Percentiles rank a stretch among this genome's conserved stretches.
Evolutionary conservation across 2,329 filamentous ascomycete genomes (phyloP).

Genomic region (Fusarium palustre): DNA sequence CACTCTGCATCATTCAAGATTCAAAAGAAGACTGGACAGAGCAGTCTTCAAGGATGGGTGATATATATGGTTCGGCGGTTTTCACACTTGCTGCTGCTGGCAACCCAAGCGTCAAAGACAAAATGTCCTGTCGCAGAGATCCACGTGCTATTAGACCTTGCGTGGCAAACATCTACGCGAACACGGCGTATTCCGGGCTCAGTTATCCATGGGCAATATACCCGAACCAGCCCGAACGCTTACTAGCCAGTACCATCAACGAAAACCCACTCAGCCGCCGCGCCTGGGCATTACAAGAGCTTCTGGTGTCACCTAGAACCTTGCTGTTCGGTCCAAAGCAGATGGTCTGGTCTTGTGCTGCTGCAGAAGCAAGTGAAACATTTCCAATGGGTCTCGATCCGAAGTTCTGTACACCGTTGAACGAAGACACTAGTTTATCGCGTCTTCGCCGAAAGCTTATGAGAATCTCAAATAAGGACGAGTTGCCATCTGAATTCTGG

Average conservation of each 20-base stretch:
- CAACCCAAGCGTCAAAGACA: not conserved
- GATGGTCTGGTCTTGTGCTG: conserved; percentile 6
- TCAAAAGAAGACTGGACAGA: not conserved
- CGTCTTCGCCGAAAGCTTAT: not conserved
- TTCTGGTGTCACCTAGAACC: not conserved
- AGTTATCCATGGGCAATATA: conserved; percentile 17
- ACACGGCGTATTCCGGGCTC: not conserved
- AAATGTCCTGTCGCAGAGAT: not conserved
- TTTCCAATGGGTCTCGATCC: conserved; percentile 5
- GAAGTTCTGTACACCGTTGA: not conserved
- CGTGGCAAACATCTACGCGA: not conserved
- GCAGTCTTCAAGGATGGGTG: not conserved
- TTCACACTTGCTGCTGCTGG: conserved; percentile 1
- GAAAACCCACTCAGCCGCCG: not conserved
- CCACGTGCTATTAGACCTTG: conserved; percentile 2
- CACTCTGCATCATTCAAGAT: conserved; percentile 5
- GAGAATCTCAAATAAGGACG: not conserved
- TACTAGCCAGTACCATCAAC: not conserved
- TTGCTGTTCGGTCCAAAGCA: conserved; percentile 1
- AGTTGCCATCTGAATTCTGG: not conserved
- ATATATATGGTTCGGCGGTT: not conserved
- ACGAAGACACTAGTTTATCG: not conserved
- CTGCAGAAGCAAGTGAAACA: conserved; percentile 5
- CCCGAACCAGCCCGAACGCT: not conserved
- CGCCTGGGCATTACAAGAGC: conserved; percentile 4